Conservation (phyloP, 1,284 basidiomycete genomes). For the Cystobasidium pallidum region DNA sequence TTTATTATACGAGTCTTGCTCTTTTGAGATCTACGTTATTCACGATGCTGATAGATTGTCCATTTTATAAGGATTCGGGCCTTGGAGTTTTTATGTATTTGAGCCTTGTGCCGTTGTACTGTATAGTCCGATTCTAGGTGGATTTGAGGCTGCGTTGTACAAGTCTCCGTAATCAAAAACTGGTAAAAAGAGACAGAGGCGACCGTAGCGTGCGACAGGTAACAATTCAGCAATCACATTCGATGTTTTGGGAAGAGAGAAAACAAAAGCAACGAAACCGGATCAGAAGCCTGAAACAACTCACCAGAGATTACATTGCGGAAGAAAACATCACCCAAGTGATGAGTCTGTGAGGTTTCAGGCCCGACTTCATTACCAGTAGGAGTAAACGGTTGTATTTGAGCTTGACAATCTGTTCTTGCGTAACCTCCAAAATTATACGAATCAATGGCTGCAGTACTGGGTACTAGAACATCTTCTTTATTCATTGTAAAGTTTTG, state of each 20-base stretch:
- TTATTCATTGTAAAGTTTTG: conserved; percentile 29
- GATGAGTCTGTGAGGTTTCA: conserved; percentile 42
- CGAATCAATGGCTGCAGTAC: conserved; percentile 34
- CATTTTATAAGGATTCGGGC: background rate
- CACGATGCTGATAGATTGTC: background rate
- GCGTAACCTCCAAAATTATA: conserved; percentile 42
- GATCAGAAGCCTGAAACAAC: too few species aligned
- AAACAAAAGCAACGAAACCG: background rate
- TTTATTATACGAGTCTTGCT: background rate
- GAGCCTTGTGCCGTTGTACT: conserved; percentile 29
- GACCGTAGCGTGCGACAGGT: background rate
- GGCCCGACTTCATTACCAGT: conserved; percentile 41
- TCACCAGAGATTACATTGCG: conserved; percentile 42
- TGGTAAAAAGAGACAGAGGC: background rate
- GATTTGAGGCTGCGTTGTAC: conserved; percentile 33
- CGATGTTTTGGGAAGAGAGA: background rate
- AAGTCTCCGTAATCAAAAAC: conserved; percentile 40
- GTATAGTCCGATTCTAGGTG: conserved; percentile 41
- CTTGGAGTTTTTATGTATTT: background rate
- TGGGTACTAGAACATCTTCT: conserved; percentile 40
- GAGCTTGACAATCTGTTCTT: conserved; percentile 37
- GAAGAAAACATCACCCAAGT: conserved; percentile 43
- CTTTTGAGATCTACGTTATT: background rate
- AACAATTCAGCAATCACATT: background rate
- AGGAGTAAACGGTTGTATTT: conserved; percentile 43